phyloP scores from a whole-genome alignment of 2,329 filamentous ascomycete genomes.

The Sporothrix globosa region DNA sequence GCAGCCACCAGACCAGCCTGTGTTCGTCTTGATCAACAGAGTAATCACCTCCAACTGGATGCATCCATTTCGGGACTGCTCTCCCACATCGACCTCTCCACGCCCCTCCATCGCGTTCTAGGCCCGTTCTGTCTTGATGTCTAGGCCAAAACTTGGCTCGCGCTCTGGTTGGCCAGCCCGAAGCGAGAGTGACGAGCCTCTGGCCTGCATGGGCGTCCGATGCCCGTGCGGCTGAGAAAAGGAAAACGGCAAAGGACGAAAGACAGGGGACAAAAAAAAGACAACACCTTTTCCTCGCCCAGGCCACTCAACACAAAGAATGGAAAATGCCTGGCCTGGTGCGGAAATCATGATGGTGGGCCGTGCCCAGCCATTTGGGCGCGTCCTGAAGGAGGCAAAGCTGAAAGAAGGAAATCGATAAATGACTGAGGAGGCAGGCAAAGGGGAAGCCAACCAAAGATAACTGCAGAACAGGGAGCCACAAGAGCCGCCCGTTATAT shows the following conservation, averaged over 20 bases:
- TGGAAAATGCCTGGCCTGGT: not conserved
- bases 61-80: not conserved
- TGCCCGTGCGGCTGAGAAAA: slow-evolving; percentile 17
- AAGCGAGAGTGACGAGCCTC: slow-evolving; percentile 16
- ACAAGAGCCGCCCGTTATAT: slow-evolving; percentile 3
- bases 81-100: not conserved
- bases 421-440: not conserved
- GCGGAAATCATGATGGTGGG: not conserved
- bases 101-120: slow-evolving; percentile 3
- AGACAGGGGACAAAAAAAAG: not conserved
- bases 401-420: slow-evolving; percentile 9
- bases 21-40: no score
- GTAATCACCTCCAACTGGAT: not conserved
- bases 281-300: not conserved
- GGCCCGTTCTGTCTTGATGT: not conserved
- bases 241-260: not conserved
- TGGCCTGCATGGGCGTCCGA: not conserved
- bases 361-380: not conserved
- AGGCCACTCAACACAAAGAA: not conserved
- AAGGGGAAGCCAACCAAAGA: not conserved
- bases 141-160: not conserved
- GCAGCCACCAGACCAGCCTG: no score
- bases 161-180: slow-evolving; percentile 14
- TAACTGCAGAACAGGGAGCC: not conserved
- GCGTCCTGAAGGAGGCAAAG: not conserved